Evolutionary conservation across 306 rosid genomes (phyloP), one percentile per base, ranked within the genome.

Genomic region (Corylus avellana): DNA sequence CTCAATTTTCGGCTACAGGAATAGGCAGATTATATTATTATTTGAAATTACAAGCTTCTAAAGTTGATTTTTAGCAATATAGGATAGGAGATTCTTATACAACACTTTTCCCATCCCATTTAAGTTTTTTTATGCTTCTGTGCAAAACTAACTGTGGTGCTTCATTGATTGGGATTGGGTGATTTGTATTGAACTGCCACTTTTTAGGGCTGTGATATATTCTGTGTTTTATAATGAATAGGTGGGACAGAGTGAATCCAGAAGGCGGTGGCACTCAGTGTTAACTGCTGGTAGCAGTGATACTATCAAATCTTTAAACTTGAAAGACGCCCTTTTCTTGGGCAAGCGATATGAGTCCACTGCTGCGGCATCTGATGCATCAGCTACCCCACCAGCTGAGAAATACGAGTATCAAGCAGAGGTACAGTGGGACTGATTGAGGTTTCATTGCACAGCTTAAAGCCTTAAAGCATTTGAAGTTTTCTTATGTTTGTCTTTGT

Each of bases 391-490:
- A 6, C 88, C 94, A 0, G 88, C 84, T 13, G 96, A 96, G 90
- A 91, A 69, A 78, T 87, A 81, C 2, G 97, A 96, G 85, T 96
- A 96, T 75, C 99, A 96, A 88, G 98, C 99, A 1, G 99, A 96
- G 96, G 99, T 88, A 68, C 29, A n/a, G 8, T 18, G 39, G 8
- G 49, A 54, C 25, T 51, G 54, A 12, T 12, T 59, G 18, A 9
- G 51, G 25, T 68, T 39, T 10, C 39, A n/a, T 68, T 9, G 3
- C 12, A n/a, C 1, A 1, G 49, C 53, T 76, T 25, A 13, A 25
- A 74, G 25, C 49, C 53, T 76, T 25, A 13, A 25, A 74, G 25
- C 54, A 50, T 66, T 46, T 78, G 54, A 37, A 72, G 61, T 73
- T 74, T 17, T 49, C 8, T 54, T 42, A 7, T 67, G 50, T 58